Evolutionary conservation across 495 filamentous ascomycete genomes (phyloP).

Genomic region (Xylaria castorea): DNA sequence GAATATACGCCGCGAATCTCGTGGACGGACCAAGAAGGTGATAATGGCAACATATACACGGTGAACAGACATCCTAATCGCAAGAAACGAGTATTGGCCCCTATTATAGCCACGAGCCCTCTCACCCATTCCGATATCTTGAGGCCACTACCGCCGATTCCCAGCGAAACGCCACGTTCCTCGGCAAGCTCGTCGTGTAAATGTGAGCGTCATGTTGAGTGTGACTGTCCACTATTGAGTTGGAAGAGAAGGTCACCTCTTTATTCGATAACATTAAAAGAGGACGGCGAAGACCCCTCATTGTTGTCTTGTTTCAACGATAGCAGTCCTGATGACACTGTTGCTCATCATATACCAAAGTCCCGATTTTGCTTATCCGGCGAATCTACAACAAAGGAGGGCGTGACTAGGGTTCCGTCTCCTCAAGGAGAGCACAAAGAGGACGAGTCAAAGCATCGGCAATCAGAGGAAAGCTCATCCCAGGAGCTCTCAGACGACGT

Average conservation of each 20-base stretch:
- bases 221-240: constrained; percentile 30
- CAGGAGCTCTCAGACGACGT: constrained; percentile 41
- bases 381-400: neutral
- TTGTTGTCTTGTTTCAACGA: constrained; percentile 36
- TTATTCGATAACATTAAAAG: constrained; percentile 40
- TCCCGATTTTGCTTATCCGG: constrained; percentile 18
- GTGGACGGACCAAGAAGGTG: constrained; percentile 34
- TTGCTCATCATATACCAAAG: constrained; percentile 20
- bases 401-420: neutral
- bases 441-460: constrained; percentile 31
- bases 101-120: constrained; percentile 48
- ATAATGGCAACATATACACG: constrained; percentile 40
- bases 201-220: constrained; percentile 44
- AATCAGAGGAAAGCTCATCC: constrained; percentile 30
- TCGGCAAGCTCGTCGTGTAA: constrained; percentile 57
- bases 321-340: constrained; percentile 32
- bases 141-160: constrained; percentile 48
- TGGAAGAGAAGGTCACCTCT: constrained; percentile 38
- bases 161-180: constrained; percentile 51
- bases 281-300: constrained; percentile 34
- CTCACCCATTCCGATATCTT: constrained; percentile 51
- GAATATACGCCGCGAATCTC: constrained; percentile 36
- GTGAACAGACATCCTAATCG: constrained; percentile 33
- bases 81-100: constrained; percentile 39
- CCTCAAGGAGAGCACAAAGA: constrained; percentile 34